Conservation (phyloP, 2,329 filamentous ascomycete species). For the Calonectria leucothoes region DNA sequence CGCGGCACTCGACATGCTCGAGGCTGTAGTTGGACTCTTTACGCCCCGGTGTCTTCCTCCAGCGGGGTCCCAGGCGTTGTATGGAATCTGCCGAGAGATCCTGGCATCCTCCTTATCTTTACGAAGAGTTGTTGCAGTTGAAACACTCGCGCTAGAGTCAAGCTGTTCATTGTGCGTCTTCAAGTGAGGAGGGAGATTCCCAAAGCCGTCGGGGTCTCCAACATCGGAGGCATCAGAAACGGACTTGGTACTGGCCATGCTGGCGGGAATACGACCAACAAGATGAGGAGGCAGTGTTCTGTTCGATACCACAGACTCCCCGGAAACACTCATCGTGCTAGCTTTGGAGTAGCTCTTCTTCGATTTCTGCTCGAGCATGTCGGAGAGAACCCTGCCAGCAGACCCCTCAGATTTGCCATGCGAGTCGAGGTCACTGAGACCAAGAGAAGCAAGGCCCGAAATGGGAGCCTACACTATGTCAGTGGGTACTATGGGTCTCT, state of each 20-base stretch:
- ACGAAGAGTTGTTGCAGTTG: slow-evolving; percentile 46
- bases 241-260: not conserved
- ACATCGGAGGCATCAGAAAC: not conserved
- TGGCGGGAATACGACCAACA: not conserved
- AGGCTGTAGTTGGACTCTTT: slow-evolving; percentile 38
- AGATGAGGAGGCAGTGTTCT: slow-evolving; percentile 19
- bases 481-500: not conserved
- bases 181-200: slow-evolving; percentile 22
- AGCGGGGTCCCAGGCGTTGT: slow-evolving; percentile 47
- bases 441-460: slow-evolving; percentile 35
- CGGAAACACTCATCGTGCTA: slow-evolving; percentile 12
- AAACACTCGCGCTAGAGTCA: slow-evolving; percentile 33
- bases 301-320: slow-evolving; percentile 9
- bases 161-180: not conserved
- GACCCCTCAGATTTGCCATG: not conserved
- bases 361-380: not conserved
- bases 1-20: slow-evolving; percentile 24
- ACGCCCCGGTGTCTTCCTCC: slow-evolving; percentile 35
- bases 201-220: not conserved
- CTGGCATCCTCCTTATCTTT: slow-evolving; percentile 19
- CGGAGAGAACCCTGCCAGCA: not conserved
- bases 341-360: not conserved
- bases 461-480: slow-evolving; percentile 42
- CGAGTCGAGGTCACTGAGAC: slow-evolving; percentile 26
- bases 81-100: slow-evolving; percentile 22